Conservation (phyloP, 2,329 filamentous ascomycete genomes). For the Pseudocercospora ulei region DNA sequence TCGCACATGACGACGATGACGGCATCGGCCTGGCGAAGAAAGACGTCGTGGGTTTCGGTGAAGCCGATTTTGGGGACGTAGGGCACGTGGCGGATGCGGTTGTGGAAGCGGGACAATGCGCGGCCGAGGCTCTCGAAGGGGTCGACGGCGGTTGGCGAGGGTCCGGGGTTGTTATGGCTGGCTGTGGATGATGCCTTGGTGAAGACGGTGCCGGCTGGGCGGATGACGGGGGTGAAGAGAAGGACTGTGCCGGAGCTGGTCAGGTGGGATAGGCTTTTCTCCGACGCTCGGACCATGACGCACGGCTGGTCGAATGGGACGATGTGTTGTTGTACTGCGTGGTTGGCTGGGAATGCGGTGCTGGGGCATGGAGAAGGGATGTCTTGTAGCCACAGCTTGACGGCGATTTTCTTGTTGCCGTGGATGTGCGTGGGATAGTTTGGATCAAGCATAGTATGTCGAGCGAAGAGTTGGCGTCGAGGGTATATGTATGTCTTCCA, state of each 20-base stretch:
- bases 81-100: constrained; percentile 59
- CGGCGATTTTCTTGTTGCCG: constrained; percentile 9
- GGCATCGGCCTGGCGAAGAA: constrained; percentile 51
- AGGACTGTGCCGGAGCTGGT: constrained; percentile 37
- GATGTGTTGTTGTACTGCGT: constrained; percentile 6
- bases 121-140: constrained; percentile 64
- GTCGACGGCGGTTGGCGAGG: constrained; percentile 42
- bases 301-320: constrained; percentile 9
- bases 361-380: constrained; percentile 9
- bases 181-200: constrained; percentile 36
- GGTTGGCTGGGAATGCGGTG: constrained; percentile 4
- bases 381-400: constrained; percentile 12
- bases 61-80: constrained; percentile 57
- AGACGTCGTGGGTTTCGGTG: constrained; percentile 53
- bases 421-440: constrained; percentile 3
- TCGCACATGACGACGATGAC: constrained; percentile 53
- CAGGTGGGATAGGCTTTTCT: constrained; percentile 25
- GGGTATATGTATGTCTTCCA: constrained; percentile 12
- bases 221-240: constrained; percentile 39
- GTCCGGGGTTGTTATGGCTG: constrained; percentile 35
- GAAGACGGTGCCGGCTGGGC: constrained; percentile 18
- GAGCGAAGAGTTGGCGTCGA: not conserved
- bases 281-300: constrained; percentile 19
- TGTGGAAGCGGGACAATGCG: constrained; percentile 51
- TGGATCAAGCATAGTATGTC: constrained; percentile 8